Evolutionary conservation across 192 early-diverging fungal genomes (phyloP), one percentile per base, ranked within the genome.

Genomic region (Lunasporangiospora selenospora): DNA sequence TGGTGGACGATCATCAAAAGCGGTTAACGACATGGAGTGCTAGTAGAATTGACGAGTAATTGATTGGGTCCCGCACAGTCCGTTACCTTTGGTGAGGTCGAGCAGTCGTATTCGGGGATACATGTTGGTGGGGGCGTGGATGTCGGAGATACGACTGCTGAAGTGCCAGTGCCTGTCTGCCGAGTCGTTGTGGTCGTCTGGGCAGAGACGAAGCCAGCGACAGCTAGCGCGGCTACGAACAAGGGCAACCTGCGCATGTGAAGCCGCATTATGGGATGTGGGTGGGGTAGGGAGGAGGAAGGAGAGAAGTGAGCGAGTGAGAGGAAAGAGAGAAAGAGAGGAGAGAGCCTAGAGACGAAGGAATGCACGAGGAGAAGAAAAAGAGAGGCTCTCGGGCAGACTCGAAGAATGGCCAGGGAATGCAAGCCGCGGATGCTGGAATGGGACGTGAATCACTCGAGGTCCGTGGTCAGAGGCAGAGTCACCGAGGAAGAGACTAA

Each of bases 31-130:
- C n/a, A n/a, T n/a, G n/a, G n/a, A n/a, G n/a, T n/a, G n/a, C n/a
- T n/a, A n/a, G n/a, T n/a, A n/a, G n/a, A n/a, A n/a, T n/a, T n/a
- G n/a, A n/a, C n/a, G n/a, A n/a, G n/a, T n/a, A n/a, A n/a, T n/a
- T n/a, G n/a, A n/a, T n/a, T n/a, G n/a, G n/a, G n/a, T n/a, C n/a
- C n/a, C n/a, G n/a, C n/a, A n/a, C n/a, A n/a, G n/a, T 58, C 16
- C 6, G 11, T 56, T 71, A 71, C 67, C 53, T 71, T 62, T 7
- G 59, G 67, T 5, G 44, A 50, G 52, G 53, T 19, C 3, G 67
- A 56, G 21, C 67, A 71, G 31, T 71, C 59, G 46, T 57, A 71
- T 19, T 49, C 26, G n/a, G 67, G 47, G 16, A 41, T 29, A 23
- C 67, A 71, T 6, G 41, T 31, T 18, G 52, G 39, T 21, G 51